Evolutionary conservation across 108 stramenopile species (phyloP).

Genomic region (Nitzschia sp.): DNA sequence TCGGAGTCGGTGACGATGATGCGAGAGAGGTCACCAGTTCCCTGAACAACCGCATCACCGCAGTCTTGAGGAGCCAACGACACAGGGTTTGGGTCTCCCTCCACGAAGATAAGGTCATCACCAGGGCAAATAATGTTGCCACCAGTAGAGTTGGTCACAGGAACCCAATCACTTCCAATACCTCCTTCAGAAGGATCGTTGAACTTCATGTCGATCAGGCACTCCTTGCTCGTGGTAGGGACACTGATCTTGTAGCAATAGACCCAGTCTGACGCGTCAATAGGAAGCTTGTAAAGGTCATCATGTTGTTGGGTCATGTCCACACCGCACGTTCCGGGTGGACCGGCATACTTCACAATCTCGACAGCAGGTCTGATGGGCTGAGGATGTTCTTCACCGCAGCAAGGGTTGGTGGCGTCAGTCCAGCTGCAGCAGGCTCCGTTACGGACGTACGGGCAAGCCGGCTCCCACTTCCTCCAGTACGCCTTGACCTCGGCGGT

Average conservation of each 20-base stretch:
- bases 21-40: background rate
- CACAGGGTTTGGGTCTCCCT: background rate
- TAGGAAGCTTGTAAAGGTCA: background rate
- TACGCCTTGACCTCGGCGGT: too few species aligned
- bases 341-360: slow-evolving; percentile 1
- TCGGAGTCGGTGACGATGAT: background rate
- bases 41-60: background rate
- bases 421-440: too few species aligned
- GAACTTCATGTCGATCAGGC: background rate
- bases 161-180: background rate
- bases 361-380: background rate
- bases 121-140: background rate
- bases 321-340: background rate
- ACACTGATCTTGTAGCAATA: slow-evolving; percentile 1
- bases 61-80: background rate
- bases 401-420: too few species aligned
- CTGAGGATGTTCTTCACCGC: too few species aligned
- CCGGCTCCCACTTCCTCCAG: too few species aligned
- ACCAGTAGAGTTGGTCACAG: background rate
- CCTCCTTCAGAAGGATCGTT: slow-evolving; percentile 2
- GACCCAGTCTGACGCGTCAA: background rate
- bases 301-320: background rate
- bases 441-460: too few species aligned
- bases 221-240: background rate
- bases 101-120: background rate